A percentile compares a stretch with the other conserved stretches of the same genome.
Evolutionary conservation across 257 asterid species (phyloP).

Genomic region (Catharanthus roseus): DNA sequence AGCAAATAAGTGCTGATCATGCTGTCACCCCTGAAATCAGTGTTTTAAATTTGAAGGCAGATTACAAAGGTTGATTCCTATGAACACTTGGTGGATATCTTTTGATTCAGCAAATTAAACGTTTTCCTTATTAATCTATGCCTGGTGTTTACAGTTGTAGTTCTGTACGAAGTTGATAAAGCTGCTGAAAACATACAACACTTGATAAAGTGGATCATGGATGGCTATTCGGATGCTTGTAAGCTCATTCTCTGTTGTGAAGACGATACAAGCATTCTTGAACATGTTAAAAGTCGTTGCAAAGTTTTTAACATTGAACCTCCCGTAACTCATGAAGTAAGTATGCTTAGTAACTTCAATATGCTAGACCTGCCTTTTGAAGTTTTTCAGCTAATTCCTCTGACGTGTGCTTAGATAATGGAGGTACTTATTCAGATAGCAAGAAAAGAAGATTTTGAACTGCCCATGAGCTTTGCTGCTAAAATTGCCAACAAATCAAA

Average conservation of each 20-base stretch:
- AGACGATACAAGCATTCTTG: conserved; percentile 61
- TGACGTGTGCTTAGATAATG: conserved; percentile 37
- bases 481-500: conserved; percentile 70
- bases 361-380: not conserved
- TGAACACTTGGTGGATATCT: not conserved
- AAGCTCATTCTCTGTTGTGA: conserved; percentile 74
- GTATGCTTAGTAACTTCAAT: conserved; percentile 12
- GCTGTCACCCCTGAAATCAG: conserved; percentile 67
- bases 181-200: conserved; percentile 76
- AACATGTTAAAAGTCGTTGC: conserved; percentile 58
- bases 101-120: not conserved
- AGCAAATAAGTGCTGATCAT: conserved; percentile 53
- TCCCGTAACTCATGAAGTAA: conserved; percentile 63
- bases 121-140: not conserved
- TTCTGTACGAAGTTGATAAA: conserved; percentile 72
- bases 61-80: conserved; percentile 51
- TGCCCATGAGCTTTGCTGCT: conserved; percentile 67
- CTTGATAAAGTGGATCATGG: conserved; percentile 80
- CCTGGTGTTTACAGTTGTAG: conserved; percentile 42
- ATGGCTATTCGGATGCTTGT: conserved; percentile 73
- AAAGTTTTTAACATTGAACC: conserved; percentile 52
- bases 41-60: conserved; percentile 37
- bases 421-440: conserved; percentile 79
- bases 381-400: conserved; percentile 8
- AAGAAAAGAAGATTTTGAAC: conserved; percentile 65